Conservation (phyloP, 2,329 filamentous ascomycete species). For the Neopestalotiopsis sp. region DNA sequence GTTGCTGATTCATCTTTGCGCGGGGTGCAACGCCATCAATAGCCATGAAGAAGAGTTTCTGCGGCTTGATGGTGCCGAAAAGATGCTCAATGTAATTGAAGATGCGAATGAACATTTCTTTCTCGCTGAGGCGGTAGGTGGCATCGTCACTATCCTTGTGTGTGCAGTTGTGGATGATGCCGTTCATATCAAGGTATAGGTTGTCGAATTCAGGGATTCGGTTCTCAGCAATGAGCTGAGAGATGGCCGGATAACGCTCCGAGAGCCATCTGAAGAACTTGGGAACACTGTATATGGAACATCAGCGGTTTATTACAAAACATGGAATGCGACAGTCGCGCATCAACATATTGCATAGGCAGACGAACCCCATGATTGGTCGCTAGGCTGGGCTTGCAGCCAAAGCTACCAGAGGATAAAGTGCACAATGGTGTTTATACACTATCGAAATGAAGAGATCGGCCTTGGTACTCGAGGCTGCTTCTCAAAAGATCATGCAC, state of each 20-base stretch:
- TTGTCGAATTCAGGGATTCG: slow-evolving; percentile 99
- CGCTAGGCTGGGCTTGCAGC: not conserved
- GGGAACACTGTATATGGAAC: slow-evolving; percentile 58
- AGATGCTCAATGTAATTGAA: slow-evolving; percentile 99
- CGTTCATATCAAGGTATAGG: slow-evolving; percentile 98
- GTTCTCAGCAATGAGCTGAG: slow-evolving; percentile 97
- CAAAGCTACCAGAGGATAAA: not conserved
- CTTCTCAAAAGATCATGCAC: slow-evolving; percentile 8
- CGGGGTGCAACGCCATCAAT: slow-evolving; percentile 97
- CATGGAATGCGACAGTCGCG: slow-evolving; percentile 17
- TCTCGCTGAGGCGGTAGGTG: slow-evolving; percentile 90
- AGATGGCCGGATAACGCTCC: slow-evolving; percentile 97
- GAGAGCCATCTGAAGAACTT: slow-evolving; percentile 99
- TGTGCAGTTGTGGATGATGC: slow-evolving; percentile 99
- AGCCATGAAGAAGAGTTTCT: slow-evolving; percentile 99
- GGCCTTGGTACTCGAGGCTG: not conserved
- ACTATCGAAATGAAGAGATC: not conserved
- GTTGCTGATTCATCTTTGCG: slow-evolving; percentile 99
- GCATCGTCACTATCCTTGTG: slow-evolving; percentile 95
- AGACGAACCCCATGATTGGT: slow-evolving; percentile 22
- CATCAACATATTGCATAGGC: not conserved
- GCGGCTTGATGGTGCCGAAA: slow-evolving; percentile 98
- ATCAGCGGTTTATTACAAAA: slow-evolving; percentile 22
- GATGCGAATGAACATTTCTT: slow-evolving; percentile 99
- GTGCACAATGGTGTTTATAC: not conserved